Base-by-base conservation (phyloP, 2,329 filamentous ascomycete genomes). In the Fusarium chaquense region DNA sequence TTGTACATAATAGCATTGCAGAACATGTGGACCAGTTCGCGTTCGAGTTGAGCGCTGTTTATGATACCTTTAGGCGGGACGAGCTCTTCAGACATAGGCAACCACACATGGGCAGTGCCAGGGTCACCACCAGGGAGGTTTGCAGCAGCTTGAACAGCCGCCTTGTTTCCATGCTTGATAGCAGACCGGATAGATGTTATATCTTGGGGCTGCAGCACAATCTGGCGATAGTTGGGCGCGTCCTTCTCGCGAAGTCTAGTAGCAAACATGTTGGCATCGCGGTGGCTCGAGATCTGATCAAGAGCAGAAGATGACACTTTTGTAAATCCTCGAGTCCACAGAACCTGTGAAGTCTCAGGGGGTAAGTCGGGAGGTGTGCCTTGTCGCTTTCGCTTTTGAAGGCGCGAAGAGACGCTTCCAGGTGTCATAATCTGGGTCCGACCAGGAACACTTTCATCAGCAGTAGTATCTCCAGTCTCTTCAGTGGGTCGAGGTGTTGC, bases 1-100 rank as follows among this genome's bases (percentile, higher is more conserved):
- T 98, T 98, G 83, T 97, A 99, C 96, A 99, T 98, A 80, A 98
- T 92, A 20, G 96, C 95, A 76, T 98, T 98, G 71, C 94, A 93
- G 78, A 98, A 97, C 93, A 98, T 98, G 74, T 97, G 92, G 73
- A 97, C 93, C 13, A 98, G 83, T 78, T 98, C 95, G 71, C 94
- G 93, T 80, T 98, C 95, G 18, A 98, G 85, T 78, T 98, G 96
- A 2, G 91, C 89, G 52, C 92, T 94, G 79, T 98, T 98, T 79
- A 98, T 93, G 73, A 98, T 97, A 22, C 90, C 93, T 73, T 90
- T 93, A 0, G 96, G 95, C 4, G 95, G 93, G 4, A 95, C 85
- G 28, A 97, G 84, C 60, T 98, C 93, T 51, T 90, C 87, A 3
- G 88, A 91, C 59, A 92, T 86, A 11, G 92, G 89, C 9, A 95